Conservation (phyloP, 768 basidiomycete species). For the Lyophyllum atratum region DNA sequence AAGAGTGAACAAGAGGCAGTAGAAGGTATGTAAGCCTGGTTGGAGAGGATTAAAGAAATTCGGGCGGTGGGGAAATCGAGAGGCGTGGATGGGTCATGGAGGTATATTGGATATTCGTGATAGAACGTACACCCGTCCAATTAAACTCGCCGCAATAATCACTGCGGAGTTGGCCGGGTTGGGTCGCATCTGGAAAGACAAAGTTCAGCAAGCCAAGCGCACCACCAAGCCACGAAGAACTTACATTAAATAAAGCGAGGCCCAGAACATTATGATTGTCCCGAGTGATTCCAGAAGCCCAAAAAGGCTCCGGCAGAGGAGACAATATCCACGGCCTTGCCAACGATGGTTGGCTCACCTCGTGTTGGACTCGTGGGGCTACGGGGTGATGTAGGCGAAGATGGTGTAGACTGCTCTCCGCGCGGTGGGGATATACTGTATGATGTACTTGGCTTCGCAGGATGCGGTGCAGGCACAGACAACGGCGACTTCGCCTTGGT, state of each 20-base stretch:
- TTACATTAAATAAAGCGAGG: neutral
- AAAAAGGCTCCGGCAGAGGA: slow-evolving; percentile 78
- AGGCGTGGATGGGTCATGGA: neutral
- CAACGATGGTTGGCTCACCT: slow-evolving; percentile 37
- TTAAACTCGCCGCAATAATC: neutral
- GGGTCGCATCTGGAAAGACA: neutral
- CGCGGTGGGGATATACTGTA: slow-evolving; percentile 29
- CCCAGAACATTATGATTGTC: neutral
- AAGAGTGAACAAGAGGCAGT: neutral
- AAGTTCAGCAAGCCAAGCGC: neutral
- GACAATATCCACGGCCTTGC: slow-evolving; percentile 75
- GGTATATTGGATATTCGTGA: neutral
- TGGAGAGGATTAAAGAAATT: neutral
- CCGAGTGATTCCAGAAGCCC: slow-evolving; percentile 45
- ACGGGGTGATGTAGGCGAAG: slow-evolving; percentile 13
- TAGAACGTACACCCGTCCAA: neutral
- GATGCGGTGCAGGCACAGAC: slow-evolving; percentile 30
- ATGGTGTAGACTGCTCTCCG: slow-evolving; percentile 11
- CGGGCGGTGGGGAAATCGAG: neutral
- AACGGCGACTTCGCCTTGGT: slow-evolving; percentile 30
- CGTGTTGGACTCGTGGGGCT: slow-evolving; percentile 13
- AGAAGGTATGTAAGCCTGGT: neutral
- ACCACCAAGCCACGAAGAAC: neutral
- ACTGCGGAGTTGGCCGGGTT: neutral
- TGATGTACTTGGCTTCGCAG: slow-evolving; percentile 36